phyloP scores from a whole-genome alignment of 805 yeast species.

The Nakazawaea ishiwadae region DNA sequence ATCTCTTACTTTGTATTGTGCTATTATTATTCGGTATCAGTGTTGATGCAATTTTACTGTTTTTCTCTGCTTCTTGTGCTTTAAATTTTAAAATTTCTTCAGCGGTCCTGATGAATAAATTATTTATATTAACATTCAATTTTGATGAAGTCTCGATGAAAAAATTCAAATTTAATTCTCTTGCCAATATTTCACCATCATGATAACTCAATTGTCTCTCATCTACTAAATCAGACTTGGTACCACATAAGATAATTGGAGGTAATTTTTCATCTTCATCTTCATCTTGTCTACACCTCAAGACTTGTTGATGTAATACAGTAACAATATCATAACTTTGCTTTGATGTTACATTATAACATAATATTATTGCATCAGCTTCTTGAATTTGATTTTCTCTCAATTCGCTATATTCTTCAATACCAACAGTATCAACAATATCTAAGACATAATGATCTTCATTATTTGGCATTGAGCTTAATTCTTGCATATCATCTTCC shows the following conservation, averaged over 20 bases:
- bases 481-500: too few relatives aligned
- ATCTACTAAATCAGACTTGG: conserved; percentile 69
- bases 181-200: conserved; percentile 36
- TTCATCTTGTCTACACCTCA: conserved; percentile 77
- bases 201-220: conserved; percentile 70
- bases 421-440: conserved; percentile 85
- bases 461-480: too few relatives aligned
- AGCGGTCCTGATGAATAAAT: conserved; percentile 49
- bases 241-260: conserved; percentile 58
- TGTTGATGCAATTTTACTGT: neutral
- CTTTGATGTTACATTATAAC: conserved; percentile 45
- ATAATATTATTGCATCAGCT: conserved; percentile 47
- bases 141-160: conserved; percentile 78
- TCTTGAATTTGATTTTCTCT: conserved; percentile 15
- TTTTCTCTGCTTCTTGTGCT: neutral
- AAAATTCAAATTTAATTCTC: conserved; percentile 24
- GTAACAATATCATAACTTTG: conserved; percentile 35
- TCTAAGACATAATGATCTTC: conserved; percentile 33
- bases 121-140: conserved; percentile 71
- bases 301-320: conserved; percentile 55
- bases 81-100: conserved; percentile 11
- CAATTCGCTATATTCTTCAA: conserved; percentile 42
- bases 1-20: too few relatives aligned
- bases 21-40: too few relatives aligned
- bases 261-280: conserved; percentile 31